Conservation (phyloP, 257 asterid genomes). For the Przewalskia tangutica region DNA sequence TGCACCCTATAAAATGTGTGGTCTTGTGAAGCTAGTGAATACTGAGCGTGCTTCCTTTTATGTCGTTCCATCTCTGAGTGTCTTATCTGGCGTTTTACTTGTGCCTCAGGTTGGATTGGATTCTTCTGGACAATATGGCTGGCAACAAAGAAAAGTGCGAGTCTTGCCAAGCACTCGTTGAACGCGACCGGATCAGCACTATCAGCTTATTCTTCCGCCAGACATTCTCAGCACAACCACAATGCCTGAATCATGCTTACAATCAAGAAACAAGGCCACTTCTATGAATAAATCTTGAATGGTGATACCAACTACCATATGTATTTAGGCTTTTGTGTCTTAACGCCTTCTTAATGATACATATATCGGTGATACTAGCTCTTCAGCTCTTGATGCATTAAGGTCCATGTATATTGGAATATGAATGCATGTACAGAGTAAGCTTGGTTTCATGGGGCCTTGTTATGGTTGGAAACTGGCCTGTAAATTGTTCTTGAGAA, state of each 20-base stretch:
- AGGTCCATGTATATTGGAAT: background rate
- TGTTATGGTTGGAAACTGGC: background rate
- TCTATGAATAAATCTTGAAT: background rate
- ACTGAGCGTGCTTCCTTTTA: background rate
- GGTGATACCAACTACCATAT: background rate
- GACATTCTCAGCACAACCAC: conserved; percentile 16
- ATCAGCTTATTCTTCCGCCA: conserved; percentile 39
- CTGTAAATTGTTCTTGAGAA: background rate
- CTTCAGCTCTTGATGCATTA: background rate
- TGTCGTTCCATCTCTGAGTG: background rate
- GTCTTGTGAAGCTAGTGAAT: background rate
- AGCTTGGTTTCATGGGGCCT: background rate
- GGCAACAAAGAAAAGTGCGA: conserved; percentile 34
- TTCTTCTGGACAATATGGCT: conserved; percentile 54
- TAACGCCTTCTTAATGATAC: background rate
- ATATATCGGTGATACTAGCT: background rate
- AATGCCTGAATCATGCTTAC: background rate
- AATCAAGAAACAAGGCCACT: background rate
- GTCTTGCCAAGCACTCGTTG: conserved; percentile 48
- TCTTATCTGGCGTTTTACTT: background rate
- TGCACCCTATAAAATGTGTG: background rate
- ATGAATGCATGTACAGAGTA: background rate
- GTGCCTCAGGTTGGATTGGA: conserved; percentile 69
- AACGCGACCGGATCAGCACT: conserved; percentile 52
- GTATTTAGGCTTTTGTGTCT: background rate